A percentile compares a stretch with the other conserved stretches of the same genome.
Conservation (phyloP, 2,329 filamentous ascomycete species). For the Metarhizium anisopliae region DNA sequence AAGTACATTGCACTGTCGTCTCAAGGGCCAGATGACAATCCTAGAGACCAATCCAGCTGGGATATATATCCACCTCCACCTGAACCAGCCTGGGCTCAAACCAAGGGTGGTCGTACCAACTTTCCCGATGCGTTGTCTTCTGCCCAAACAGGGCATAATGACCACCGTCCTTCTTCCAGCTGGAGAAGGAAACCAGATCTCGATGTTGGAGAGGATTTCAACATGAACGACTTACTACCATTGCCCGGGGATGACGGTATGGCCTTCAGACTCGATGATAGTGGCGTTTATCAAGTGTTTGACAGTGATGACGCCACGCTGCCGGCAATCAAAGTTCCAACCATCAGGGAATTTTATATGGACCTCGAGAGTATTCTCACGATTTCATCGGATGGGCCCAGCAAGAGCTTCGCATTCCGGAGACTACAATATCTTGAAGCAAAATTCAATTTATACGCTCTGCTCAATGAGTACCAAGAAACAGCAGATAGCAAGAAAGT, state of each 20-base stretch:
- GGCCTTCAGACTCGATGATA: conserved; percentile 70
- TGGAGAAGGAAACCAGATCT: conserved; percentile 71
- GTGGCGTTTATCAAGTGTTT: conserved; percentile 88
- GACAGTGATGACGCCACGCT: conserved; percentile 54
- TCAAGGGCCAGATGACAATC: conserved; percentile 76
- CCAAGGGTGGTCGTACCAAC: conserved; percentile 11
- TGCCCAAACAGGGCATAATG: background rate
- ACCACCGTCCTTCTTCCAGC: conserved; percentile 34
- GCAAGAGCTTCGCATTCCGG: conserved; percentile 94
- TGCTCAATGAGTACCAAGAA: conserved; percentile 96
- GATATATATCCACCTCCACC: conserved; percentile 85
- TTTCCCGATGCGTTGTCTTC: conserved; percentile 8
- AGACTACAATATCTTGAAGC: conserved; percentile 92
- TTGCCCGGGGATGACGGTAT: conserved; percentile 62
- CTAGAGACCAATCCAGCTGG: conserved; percentile 77
- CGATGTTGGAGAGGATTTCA: conserved; percentile 87
- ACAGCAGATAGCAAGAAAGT: conserved; percentile 97
- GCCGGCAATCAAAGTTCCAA: conserved; percentile 78
- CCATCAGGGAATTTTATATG: conserved; percentile 90
- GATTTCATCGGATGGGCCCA: conserved; percentile 90
- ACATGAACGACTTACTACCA: conserved; percentile 67
- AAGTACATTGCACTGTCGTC: conserved; percentile 83
- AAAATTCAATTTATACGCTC: conserved; percentile 89
- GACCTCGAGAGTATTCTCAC: conserved; percentile 80
- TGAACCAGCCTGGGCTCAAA: conserved; percentile 68